A percentile compares a stretch with the other conserved stretches of the same genome.
phyloP scores from a whole-genome alignment of 2,329 filamentous ascomycete species.

The Aspergillus novofumigatus region DNA sequence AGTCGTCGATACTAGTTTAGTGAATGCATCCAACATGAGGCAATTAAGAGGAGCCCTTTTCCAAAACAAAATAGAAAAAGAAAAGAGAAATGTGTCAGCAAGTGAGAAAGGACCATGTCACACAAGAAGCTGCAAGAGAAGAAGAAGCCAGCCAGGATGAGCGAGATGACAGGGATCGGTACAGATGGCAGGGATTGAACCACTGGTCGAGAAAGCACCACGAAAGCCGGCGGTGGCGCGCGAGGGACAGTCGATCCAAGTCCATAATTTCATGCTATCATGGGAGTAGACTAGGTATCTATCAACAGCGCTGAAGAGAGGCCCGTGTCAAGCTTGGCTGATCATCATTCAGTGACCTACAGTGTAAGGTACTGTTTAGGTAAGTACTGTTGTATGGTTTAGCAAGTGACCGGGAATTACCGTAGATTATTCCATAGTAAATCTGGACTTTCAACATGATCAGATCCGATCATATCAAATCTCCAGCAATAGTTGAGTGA shows the following conservation, averaged over 20 bases:
- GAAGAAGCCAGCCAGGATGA: constrained; percentile 14
- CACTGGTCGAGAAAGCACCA: constrained; percentile 20
- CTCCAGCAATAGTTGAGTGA: not conserved
- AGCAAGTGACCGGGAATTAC: too few relatives aligned
- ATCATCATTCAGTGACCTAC: not conserved
- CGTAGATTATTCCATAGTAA: not conserved
- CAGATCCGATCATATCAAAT: not conserved
- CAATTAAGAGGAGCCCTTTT: not conserved
- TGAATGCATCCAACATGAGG: not conserved
- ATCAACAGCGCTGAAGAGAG: not conserved
- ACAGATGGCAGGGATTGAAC: constrained; percentile 15
- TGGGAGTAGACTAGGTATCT: not conserved
- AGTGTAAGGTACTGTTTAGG: not conserved
- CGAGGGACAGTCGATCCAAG: constrained; percentile 15
- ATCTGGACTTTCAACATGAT: not conserved
- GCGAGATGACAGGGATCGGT: constrained; percentile 17
- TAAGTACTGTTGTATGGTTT: too few relatives aligned
- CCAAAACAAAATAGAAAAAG: not conserved
- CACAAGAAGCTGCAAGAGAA: constrained; percentile 13
- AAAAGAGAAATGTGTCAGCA: constrained; percentile 16
- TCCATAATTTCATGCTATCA: not conserved
- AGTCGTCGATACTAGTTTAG: not conserved
- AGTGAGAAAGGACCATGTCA: constrained; percentile 18
- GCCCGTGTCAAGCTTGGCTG: not conserved
- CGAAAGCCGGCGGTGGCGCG: constrained; percentile 18